Conservation (phyloP, 1,284 basidiomycete genomes). For the Rhodotorula sp. region DNA sequence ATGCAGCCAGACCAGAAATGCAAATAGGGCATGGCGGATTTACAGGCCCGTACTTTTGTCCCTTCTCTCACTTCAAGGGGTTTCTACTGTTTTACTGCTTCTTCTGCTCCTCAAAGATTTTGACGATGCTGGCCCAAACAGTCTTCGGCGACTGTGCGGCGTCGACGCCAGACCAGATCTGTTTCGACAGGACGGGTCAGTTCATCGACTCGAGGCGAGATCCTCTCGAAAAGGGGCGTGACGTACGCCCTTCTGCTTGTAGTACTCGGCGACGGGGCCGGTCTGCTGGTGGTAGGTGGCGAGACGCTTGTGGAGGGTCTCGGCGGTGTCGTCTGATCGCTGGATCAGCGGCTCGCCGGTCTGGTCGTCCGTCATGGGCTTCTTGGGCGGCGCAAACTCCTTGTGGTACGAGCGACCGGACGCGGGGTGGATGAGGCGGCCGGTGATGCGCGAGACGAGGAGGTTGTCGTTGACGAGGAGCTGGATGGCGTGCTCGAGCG, state of each 20-base stretch:
- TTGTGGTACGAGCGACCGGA: slow-evolving; percentile 91
- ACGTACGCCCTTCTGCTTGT: slow-evolving; percentile 72
- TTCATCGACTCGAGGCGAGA: too few species aligned
- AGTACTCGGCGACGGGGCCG: slow-evolving; percentile 94
- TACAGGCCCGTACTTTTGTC: not conserved
- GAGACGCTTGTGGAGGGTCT: slow-evolving; percentile 87
- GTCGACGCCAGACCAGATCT: slow-evolving; percentile 81
- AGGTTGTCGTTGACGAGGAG: slow-evolving; percentile 90
- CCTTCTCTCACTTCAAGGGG: not conserved
- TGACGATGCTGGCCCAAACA: slow-evolving; percentile 78
- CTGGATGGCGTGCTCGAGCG: slow-evolving; percentile 84
- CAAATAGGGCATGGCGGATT: not conserved
- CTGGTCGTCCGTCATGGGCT: slow-evolving; percentile 85
- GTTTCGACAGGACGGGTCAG: not conserved
- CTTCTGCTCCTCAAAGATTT: slow-evolving; percentile 47
- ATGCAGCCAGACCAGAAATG: too few species aligned
- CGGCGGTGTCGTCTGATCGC: slow-evolving; percentile 56
- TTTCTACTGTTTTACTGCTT: slow-evolving; percentile 10
- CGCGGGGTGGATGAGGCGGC: slow-evolving; percentile 84
- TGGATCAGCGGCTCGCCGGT: slow-evolving; percentile 83
- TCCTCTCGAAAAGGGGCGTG: not conserved
- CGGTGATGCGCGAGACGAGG: slow-evolving; percentile 95
- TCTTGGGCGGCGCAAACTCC: slow-evolving; percentile 97
- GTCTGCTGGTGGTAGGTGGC: slow-evolving; percentile 86
- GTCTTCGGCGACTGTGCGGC: slow-evolving; percentile 87